A percentile compares a stretch with the other conserved stretches of the same genome.
Evolutionary conservation across 1,139 yeast species (phyloP).

Genomic region (Pichia sp.): DNA sequence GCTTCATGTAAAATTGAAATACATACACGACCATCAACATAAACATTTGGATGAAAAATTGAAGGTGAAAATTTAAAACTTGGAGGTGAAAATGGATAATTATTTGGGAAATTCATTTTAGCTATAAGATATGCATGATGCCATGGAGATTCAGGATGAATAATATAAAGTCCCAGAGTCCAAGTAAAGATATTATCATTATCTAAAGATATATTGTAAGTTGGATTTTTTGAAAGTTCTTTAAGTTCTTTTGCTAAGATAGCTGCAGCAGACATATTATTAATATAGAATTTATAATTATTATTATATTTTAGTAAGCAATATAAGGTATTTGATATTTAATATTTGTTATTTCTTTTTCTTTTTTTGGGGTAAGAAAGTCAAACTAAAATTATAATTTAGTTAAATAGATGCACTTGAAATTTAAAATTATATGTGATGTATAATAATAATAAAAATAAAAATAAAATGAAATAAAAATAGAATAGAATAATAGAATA

Average conservation of each 20-base stretch:
- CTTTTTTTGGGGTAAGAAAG: no score
- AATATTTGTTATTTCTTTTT: neutral
- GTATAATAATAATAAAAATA: no score
- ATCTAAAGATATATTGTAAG: slow-evolving; percentile 83
- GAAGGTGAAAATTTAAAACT: slow-evolving; percentile 91
- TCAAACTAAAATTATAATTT: no score
- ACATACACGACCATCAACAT: slow-evolving; percentile 88
- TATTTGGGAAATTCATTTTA: slow-evolving; percentile 87
- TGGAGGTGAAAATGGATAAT: slow-evolving; percentile 90
- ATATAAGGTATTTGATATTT: neutral
- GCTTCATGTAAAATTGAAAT: slow-evolving; percentile 81
- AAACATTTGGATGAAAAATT: slow-evolving; percentile 91
- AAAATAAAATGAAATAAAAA: no score
- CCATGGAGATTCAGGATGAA: slow-evolving; percentile 82
- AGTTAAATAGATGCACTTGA: no score
- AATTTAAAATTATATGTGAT: no score
- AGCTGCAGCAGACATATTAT: slow-evolving; percentile 24
- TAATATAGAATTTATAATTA: no score
- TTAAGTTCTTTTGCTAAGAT: slow-evolving; percentile 27
- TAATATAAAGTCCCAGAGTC: slow-evolving; percentile 91
- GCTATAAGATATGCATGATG: slow-evolving; percentile 97
- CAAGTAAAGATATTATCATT: slow-evolving; percentile 88
- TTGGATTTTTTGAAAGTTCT: slow-evolving; percentile 42
- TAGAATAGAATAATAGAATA: no score
- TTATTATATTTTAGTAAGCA: no score